Evolutionary conservation across 345 rosid genomes (phyloP), one percentile per base, ranked within the genome.

Genomic region (Eucalyptus virginea): DNA sequence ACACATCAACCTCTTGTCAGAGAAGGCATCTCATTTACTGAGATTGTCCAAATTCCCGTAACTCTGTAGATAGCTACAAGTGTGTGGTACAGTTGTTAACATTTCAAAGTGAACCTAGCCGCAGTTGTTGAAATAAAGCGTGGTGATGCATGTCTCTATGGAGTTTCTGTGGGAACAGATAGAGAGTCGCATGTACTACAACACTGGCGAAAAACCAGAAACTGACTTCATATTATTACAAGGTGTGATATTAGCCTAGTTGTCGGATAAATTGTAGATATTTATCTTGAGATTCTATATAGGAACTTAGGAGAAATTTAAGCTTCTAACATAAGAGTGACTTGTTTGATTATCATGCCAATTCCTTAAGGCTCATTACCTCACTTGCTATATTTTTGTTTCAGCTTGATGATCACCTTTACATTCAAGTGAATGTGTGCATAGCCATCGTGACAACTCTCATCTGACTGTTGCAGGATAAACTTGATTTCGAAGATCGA

Each of bases 401-500:
- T 77, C 83, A 37, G 83, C 26, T 77, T 77, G 47, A 77, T 37
- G 83, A 40, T 40, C 47, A 12, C 83, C 16, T 21, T 77, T 40
- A 21, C 83, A 77, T 14, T 37, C 28, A 37, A 77, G 83, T 40
- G 83, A 77, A 77, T 77, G 30, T 40, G 83, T 14, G 47, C 47
- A 37, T 40, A 37, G 83, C 83, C 47, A 77, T 77, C 1, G 11
- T 77, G 83, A 77, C 30, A 34, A 23, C 30, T 54, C 69, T 54
- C 28, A 34, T 49, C 42, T 87, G 49, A 60, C 88, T 34, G 12
- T 32, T 91, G 28, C 91, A 95, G 94, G 91, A 28, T 72, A 90
- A 88, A 86, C 65, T 95, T 88, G 93, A 94, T 81, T 94, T 93
- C 40, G 83, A 88, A 44, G 95, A 89, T 88, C 47, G n/a, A 87